phyloP scores from a whole-genome alignment of 345 rosid genomes.

The Euphorbia pulcherrima region DNA sequence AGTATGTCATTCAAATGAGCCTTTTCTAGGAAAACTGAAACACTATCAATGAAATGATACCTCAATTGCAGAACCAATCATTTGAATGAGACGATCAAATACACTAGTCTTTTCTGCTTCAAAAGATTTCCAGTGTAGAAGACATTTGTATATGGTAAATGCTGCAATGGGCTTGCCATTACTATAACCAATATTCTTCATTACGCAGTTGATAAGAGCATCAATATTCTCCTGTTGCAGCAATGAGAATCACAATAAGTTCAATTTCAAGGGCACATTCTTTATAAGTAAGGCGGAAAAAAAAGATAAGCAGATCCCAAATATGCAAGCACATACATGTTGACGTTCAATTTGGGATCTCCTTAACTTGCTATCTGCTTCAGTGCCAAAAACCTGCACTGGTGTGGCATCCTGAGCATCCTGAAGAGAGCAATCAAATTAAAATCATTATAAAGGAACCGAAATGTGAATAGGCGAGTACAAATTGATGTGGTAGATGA shows the following conservation, averaged over 20 bases:
- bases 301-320: conserved; percentile 15
- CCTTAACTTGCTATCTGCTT: conserved; percentile 62
- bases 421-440: conserved; percentile 36
- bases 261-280: conserved; percentile 15
- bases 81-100: conserved; percentile 93
- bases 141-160: conserved; percentile 90
- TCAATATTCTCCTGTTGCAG: conserved; percentile 79
- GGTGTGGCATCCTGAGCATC: conserved; percentile 69
- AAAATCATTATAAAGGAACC: conserved; percentile 14
- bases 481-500: conserved; percentile 2
- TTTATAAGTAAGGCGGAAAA: conserved; percentile 8
- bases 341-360: conserved; percentile 77
- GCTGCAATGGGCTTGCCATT: conserved; percentile 91
- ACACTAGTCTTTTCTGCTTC: conserved; percentile 95
- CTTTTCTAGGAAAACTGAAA: conserved; percentile 2
- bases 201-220: conserved; percentile 73
- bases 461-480: neutral
- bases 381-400: conserved; percentile 48
- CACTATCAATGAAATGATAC: conserved; percentile 32
- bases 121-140: conserved; percentile 94
- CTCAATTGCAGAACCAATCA: conserved; percentile 98
- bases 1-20: conserved; percentile 1
- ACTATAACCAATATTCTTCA: conserved; percentile 68
- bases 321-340: conserved; percentile 48
- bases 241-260: conserved; percentile 19